These are phyloP conservation scores for Claviceps sp. DNA, from an alignment of 2,329 filamentous ascomycete genomes.

Conservation along the genomic window DNA sequence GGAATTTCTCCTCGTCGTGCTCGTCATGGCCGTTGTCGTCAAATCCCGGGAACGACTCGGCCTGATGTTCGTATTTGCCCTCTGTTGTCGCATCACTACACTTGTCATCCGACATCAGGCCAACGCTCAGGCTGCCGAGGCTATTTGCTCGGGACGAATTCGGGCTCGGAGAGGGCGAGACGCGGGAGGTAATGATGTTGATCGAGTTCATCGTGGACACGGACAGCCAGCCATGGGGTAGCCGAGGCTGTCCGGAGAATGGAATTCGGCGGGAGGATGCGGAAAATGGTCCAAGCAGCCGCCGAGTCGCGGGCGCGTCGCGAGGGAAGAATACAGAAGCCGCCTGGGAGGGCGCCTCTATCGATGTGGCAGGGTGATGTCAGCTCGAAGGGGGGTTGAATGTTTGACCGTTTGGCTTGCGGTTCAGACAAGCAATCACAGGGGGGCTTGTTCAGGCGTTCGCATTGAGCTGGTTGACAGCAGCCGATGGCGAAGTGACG, in stretches of 20 bases:
- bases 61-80: conserved; percentile 19
- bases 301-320: background rate
- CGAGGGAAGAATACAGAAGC: background rate
- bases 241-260: conserved; percentile 2
- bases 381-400: background rate
- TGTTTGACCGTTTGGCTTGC: background rate
- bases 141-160: conserved; percentile 47
- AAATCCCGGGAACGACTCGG: conserved; percentile 23
- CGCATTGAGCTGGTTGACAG: background rate
- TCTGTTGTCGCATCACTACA: conserved; percentile 20
- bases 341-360: background rate
- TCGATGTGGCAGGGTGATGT: conserved; percentile 3
- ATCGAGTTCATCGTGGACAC: conserved; percentile 80
- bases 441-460: background rate
- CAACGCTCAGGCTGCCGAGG: conserved; percentile 37
- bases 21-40: conserved; percentile 24
- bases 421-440: background rate
- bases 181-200: conserved; percentile 81
- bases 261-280: background rate
- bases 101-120: conserved; percentile 29
- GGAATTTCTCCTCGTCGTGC: conserved; percentile 24
- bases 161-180: conserved; percentile 48
- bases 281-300: background rate
- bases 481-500: background rate
- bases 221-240: conserved; percentile 40